Evolutionary conservation across 176 grass and related monocot species (phyloP), one percentile per base, ranked within the genome.

Genomic region (Oryza meridionalis): DNA sequence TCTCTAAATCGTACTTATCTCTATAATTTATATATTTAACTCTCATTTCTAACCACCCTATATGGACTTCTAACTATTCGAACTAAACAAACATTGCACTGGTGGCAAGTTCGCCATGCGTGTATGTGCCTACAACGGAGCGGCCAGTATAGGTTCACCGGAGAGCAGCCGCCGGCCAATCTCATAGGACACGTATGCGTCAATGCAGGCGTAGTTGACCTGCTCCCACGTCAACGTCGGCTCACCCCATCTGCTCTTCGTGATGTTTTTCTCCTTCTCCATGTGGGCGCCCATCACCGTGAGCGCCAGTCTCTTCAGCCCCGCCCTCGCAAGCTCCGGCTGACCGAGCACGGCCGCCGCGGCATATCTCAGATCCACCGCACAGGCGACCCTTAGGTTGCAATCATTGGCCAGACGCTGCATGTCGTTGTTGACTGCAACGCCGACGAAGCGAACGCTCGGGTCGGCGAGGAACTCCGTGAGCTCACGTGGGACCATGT

Each of bases 141-240:
- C 19, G 53, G 53, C 12, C 53, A 6, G 19, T n/a, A n/a, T 21
- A 7, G 53, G 8, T 58, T 21, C 19, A 58, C 53, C 19, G 17
- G 65, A 11, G 70, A 88, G 72, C 58, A 92, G 88, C 70, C 67
- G 77, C 62, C 86, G 71, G 13, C 88, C 88, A 46, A 92, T 45
- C 66, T 90, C 90, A 69, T 80, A 85, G 4, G 92, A 94, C 25
- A 80, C 26, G 72, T 87, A 97, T 0, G 92, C 86, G 38, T 94
- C 88, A 25, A 76, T 74, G 80, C 81, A 85, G 9, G 94, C 92
- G 61, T 97, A 94, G 11, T 4, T 6, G 14, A 92, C 79, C 81
- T 94, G 92, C 25, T 87, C 58, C 44, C 0, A 0, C 0, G 74
- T 73, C 25, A 97, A 90, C 45, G 32, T 5, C 11, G 0, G 11